These are phyloP conservation scores for Brassica balearica DNA, from an alignment of 441 rosid genomes.

Conservation along the genomic window DNA sequence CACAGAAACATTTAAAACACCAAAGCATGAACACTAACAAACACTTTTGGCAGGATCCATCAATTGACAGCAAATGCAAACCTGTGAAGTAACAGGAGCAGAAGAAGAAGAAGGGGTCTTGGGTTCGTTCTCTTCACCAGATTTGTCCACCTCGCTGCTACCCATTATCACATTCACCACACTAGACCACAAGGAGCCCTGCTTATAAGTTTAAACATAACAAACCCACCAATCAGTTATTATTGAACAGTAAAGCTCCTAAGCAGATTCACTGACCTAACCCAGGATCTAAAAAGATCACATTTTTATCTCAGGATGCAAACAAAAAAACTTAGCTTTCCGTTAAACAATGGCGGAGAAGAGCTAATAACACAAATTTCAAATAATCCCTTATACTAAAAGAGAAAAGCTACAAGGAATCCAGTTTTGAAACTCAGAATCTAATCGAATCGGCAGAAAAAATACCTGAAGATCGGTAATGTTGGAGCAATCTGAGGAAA, in stretches of 20 bases:
- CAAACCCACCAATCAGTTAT: conserved; percentile 14
- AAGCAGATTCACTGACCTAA: background rate
- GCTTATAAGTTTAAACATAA: conserved; percentile 24
- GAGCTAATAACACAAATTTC: conserved; percentile 1
- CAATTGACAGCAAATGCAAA: conserved; percentile 32
- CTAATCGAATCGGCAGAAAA: conserved; percentile 11
- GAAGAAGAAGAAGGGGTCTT: conserved; percentile 54
- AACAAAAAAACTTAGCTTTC: background rate
- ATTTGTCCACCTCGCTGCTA: conserved; percentile 73
- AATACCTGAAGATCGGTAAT: conserved; percentile 31
- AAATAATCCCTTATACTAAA: background rate
- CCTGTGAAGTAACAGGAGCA: conserved; percentile 62
- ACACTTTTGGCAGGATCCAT: background rate
- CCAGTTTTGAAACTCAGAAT: conserved; percentile 12
- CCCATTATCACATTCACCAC: conserved; percentile 65
- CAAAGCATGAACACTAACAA: conserved; percentile 15
- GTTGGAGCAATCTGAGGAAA: conserved; percentile 3
- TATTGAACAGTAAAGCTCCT: conserved; percentile 11
- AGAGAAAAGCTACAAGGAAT: background rate
- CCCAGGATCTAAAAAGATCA: conserved; percentile 2
- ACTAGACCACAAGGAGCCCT: conserved; percentile 29
- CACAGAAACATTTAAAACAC: conserved; percentile 14
- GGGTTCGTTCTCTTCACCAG: conserved; percentile 73
- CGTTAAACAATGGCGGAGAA: conserved; percentile 23
- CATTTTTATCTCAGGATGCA: conserved; percentile 21